Evolutionary conservation across 257 asterid genomes (phyloP), one percentile per base, ranked within the genome.

Genomic region (Apocynum venetum): DNA sequence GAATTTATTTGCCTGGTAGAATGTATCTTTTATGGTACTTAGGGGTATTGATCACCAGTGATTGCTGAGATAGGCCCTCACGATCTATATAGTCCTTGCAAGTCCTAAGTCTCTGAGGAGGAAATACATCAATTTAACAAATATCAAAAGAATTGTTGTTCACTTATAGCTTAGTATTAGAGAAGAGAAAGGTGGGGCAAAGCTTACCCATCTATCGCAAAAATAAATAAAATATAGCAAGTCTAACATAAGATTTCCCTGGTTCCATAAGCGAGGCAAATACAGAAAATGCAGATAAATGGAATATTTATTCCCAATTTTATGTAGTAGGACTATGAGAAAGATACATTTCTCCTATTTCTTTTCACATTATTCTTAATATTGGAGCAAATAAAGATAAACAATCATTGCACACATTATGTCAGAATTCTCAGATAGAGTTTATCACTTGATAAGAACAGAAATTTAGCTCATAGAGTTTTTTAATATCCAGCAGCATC

Each of bases 41-140:
- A 8, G 99, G 99, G 74, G 98, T 90, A 84, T 88, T 87, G 53
- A 96, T 93, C 84, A 86, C 87, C 87, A 91, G 82, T 51, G 95
- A 88, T 81, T 96, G 99, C 89, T 96, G 99, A 14, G 97, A 93
- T 74, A 87, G 76, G 71, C 99, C 99, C 86, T 93, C 96, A 2
- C 90, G 87, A 68, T 90, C 97, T 57, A 93, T 90, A 83, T 90
- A 90, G 80, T 91, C 95, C 75, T 87, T 89, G 88, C 97, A 96
- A 56, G 97, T 89, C 57, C 89, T 85, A 73, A 96, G 80, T 82
- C 98, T 96, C 99, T 96, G 76, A 85, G 75, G 76, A 85, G 75
- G 43, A 79, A 80, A 72, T 66, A 66, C 25, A 66, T 19, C 44
- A 15, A 40, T 40, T 2, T 17, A 66, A 41, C 51, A 66, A 66